phyloP scores from a whole-genome alignment of 2,329 filamentous ascomycete genomes.

The Calycina herbarum region DNA sequence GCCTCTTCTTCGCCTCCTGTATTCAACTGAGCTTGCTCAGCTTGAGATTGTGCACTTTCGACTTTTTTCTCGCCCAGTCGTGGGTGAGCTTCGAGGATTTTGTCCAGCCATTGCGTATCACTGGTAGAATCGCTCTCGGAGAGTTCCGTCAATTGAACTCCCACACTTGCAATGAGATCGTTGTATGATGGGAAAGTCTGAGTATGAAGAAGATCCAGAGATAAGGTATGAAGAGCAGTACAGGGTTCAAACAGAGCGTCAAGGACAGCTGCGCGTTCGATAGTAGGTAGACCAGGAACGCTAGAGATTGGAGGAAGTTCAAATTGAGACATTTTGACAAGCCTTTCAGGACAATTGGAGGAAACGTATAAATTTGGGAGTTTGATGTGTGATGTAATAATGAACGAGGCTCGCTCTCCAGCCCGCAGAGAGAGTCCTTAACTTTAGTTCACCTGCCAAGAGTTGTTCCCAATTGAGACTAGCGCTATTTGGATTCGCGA shows the following conservation, averaged over 20 bases:
- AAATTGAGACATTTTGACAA: conserved; percentile 30
- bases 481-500: conserved; percentile 7
- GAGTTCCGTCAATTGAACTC: conserved; percentile 61
- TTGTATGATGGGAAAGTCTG: conserved; percentile 65
- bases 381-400: neutral
- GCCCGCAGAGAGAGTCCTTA: too few species aligned
- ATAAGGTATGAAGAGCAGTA: conserved; percentile 68
- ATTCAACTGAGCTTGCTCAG: conserved; percentile 78
- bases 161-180: conserved; percentile 67
- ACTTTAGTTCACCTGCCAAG: neutral
- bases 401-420: neutral
- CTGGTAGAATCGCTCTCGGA: conserved; percentile 50
- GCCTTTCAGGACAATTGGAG: neutral
- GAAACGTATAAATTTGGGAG: conserved; percentile 1
- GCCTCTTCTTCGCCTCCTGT: conserved; percentile 56
- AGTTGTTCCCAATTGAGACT: conserved; percentile 8
- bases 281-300: conserved; percentile 56
- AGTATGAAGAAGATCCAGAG: conserved; percentile 64
- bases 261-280: conserved; percentile 58
- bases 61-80: conserved; percentile 79
- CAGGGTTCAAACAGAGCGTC: conserved; percentile 87
- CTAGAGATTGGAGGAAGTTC: conserved; percentile 57
- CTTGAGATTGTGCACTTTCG: conserved; percentile 77
- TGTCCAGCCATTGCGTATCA: conserved; percentile 60
- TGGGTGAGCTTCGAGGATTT: conserved; percentile 79